These are phyloP conservation scores for Rhizophora mangle DNA, from an alignment of 345 rosid species.

Conservation along the genomic window DNA sequence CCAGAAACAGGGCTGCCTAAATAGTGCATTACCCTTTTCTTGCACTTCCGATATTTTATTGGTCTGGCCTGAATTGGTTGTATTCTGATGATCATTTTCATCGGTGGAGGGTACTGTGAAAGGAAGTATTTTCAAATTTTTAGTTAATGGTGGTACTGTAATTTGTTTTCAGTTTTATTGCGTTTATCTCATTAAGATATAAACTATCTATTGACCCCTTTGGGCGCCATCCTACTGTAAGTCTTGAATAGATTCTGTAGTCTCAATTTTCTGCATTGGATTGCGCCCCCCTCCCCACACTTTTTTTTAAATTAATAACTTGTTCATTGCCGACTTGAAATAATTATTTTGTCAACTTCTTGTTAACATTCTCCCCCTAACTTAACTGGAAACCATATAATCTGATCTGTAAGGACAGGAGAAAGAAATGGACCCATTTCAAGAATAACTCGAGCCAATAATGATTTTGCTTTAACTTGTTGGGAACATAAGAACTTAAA, in stretches of 20 bases:
- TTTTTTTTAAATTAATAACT: not conserved
- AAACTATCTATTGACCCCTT: not conserved
- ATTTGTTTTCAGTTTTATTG: not conserved
- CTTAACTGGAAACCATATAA: too few species aligned
- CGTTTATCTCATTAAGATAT: not conserved
- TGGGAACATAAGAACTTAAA: too few species aligned
- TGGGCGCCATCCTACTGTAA: not conserved
- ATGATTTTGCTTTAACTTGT: too few species aligned
- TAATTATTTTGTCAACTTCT: too few species aligned
- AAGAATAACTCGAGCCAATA: too few species aligned
- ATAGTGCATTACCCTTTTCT: slow-evolving; percentile 10
- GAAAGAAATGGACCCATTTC: too few species aligned
- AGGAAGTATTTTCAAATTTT: not conserved
- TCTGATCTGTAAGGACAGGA: too few species aligned
- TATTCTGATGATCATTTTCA: slow-evolving; percentile 7
- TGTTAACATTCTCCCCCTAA: too few species aligned
- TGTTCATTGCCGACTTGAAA: not conserved
- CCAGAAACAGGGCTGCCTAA: slow-evolving; percentile 71
- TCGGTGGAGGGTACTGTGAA: not conserved
- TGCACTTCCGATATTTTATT: not conserved
- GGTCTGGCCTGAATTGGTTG: not conserved
- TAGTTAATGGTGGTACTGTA: not conserved
- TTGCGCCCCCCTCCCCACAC: not conserved
- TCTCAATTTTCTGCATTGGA: not conserved
- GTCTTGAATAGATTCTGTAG: not conserved